Evolutionary conservation across 495 filamentous ascomycete species (phyloP).

Genomic region (Aspergillus avenaceus): DNA sequence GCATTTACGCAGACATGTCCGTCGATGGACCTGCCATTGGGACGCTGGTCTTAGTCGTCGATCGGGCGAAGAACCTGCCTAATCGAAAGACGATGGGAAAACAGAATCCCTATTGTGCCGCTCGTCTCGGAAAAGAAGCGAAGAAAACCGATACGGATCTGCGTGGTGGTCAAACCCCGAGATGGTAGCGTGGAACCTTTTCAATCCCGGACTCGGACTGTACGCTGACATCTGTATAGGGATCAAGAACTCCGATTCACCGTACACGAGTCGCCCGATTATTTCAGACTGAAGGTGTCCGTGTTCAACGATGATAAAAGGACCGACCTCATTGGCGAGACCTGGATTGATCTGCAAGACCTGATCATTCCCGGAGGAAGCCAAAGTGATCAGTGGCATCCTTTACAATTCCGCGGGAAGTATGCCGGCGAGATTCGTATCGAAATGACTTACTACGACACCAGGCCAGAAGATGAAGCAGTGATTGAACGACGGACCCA

Average conservation of each 20-base stretch:
- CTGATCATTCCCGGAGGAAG: conserved; percentile 84
- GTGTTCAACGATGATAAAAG: conserved; percentile 98
- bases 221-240: conserved; percentile 47
- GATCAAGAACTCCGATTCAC: conserved; percentile 95
- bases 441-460: conserved; percentile 95
- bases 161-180: conserved; percentile 90
- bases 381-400: conserved; percentile 90
- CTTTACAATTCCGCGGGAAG: conserved; percentile 78
- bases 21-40: conserved; percentile 93
- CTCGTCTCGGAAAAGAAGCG: conserved; percentile 90
- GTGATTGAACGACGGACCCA: conserved; percentile 51
- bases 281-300: conserved; percentile 88
- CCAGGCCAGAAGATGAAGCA: conserved; percentile 70
- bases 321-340: conserved; percentile 92
- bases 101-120: conserved; percentile 96
- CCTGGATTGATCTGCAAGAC: conserved; percentile 76
- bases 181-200: conserved; percentile 58
- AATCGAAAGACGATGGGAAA: conserved; percentile 97
- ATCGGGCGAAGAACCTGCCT: conserved; percentile 91
- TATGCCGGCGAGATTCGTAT: conserved; percentile 94
- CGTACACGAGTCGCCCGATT: conserved; percentile 95
- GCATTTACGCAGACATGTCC: conserved; percentile 93
- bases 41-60: conserved; percentile 85
- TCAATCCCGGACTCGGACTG: background rate
- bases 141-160: conserved; percentile 96